Evolutionary conservation across 495 filamentous ascomycete species (phyloP), one percentile per base, ranked within the genome.

Genomic region (Neohortaea acidophila): DNA sequence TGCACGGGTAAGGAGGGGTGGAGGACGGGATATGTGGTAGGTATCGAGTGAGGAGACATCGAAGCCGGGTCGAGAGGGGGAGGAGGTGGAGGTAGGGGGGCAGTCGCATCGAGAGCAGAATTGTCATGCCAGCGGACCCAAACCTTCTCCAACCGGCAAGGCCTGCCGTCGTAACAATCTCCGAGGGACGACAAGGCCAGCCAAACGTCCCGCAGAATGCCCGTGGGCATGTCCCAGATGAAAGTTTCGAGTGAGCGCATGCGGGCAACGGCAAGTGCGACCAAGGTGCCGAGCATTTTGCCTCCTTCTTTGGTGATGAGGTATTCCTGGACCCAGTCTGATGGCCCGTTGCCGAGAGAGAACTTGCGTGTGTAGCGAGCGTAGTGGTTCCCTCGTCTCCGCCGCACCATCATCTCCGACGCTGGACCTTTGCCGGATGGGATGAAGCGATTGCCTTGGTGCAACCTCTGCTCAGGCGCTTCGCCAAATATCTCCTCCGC

Each of bases 151-250:
- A 94, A 59, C 7, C 79, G 77, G 49, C 77, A 73, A 19, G 77
- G 65, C 35, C 69, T 61, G 12, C 67, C 63, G n/a, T 68, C 55
- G 11, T 68, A 61, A 30, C 74, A 60, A 47, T 77, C 69, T 20
- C 74, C 76, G 17, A 89, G 62, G 0, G 79, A 87, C 0, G 77
- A 68, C 27, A 94, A 66, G 17, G 87, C 77, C 51, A 84, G 69
- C 69, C 87, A 96, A 21, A 91, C 77, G 48, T 92, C 83, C 33
- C 84, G 70, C 27, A 87, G 59, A 18, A 94, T 78, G 0, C 87
- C 87, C 0, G 84, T 93, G 0, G 85, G 84, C 86, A 93, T 93
- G 54, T 96, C 86, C 87, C 87, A 96, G 9, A 84, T 64, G 49
- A 96, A 96, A 0, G 75, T 77, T 57, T 96, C 85, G 14, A 96